Evolutionary conservation across 352 stramenopile species (phyloP).

Genomic region (Pythium dissotocum): DNA sequence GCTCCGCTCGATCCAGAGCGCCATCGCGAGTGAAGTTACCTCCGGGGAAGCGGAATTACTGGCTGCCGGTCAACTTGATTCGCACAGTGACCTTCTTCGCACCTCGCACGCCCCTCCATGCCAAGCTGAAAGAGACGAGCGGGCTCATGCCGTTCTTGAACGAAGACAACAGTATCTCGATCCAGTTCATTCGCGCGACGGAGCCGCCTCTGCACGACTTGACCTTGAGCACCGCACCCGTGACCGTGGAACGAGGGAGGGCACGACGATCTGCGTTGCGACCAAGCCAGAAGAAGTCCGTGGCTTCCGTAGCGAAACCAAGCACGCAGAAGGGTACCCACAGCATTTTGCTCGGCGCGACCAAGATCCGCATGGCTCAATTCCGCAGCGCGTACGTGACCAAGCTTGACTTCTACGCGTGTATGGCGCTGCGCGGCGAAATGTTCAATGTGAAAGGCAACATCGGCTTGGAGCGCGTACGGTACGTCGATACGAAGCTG

Average conservation of each 20-base stretch:
- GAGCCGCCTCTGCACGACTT: slow-evolving; percentile 73
- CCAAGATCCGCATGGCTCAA: slow-evolving; percentile 75
- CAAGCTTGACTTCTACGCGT: slow-evolving; percentile 85
- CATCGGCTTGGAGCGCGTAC: slow-evolving; percentile 72
- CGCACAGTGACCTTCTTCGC: slow-evolving; percentile 78
- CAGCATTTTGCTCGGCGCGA: slow-evolving; percentile 61
- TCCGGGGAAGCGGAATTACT: slow-evolving; percentile 53
- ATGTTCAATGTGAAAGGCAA: slow-evolving; percentile 87
- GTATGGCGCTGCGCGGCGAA: slow-evolving; percentile 75
- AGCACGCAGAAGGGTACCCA: slow-evolving; percentile 23
- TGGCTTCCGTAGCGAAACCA: background rate
- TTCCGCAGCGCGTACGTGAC: slow-evolving; percentile 85
- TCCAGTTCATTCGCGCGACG: slow-evolving; percentile 76
- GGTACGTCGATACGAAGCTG: slow-evolving; percentile 72
- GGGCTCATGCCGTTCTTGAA: slow-evolving; percentile 63
- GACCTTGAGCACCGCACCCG: slow-evolving; percentile 8
- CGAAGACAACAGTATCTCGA: slow-evolving; percentile 70
- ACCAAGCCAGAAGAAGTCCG: slow-evolving; percentile 14
- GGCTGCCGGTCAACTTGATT: slow-evolving; percentile 74
- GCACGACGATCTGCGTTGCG: slow-evolving; percentile 46
- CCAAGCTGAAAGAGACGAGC: slow-evolving; percentile 78
- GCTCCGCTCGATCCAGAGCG: background rate
- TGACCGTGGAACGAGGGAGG: slow-evolving; percentile 22
- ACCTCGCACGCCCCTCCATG: slow-evolving; percentile 65
- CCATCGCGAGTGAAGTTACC: slow-evolving; percentile 8